Evolutionary conservation across 139 green algal species (phyloP), one percentile per base, ranked within the genome.

Genomic region (Closterium sp.): DNA sequence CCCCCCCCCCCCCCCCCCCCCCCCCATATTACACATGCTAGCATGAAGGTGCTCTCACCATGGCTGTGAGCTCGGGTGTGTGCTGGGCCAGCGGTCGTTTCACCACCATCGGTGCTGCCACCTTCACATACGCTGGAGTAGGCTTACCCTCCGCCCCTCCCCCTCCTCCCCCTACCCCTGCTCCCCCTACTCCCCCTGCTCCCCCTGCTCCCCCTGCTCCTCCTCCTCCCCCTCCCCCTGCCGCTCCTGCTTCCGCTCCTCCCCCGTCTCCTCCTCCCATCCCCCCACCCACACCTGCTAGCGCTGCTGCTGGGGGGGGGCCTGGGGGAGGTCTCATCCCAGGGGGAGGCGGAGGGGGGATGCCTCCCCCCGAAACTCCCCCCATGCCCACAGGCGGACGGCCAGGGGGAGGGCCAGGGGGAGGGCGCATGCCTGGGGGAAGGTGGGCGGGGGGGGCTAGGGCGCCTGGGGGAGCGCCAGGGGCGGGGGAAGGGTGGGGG

Each of bases 51-150:
- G 10, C 45, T 70, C 45, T 90, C 29, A 91, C 90, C 90, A 92
- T 92, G 17, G 90, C 31, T 7, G 85, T 92, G 11, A 92, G 90
- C 31, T 92, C 90, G 6, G 90, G 85, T 34, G 31, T 92, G 31
- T 89, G 73, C 6, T 89, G 90, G 11, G 90, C 90, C 30, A 70
- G 90, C 0, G 85, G 84, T 31, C 70, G 31, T 79, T 89, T 89
- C 70, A 45, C 70, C 32, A 92, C 62, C 85, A 30, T 31, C 2
- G 90, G 31, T n/a, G 90, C 62, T 9, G 90, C 90, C 17, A 84
- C 90, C 90, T 92, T 92, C 9, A 94, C 31, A 90, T 90, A 94
- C 88, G 91, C 91, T 3, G 88, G 91, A 79, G 73, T 93, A 45
- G 32, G 19, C 31, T 84, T 45, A 22, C 22, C 89, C 31, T 45